These are phyloP conservation scores for Musa itinerans DNA, from an alignment of 176 grass and related monocot species.

Conservation along the genomic window DNA sequence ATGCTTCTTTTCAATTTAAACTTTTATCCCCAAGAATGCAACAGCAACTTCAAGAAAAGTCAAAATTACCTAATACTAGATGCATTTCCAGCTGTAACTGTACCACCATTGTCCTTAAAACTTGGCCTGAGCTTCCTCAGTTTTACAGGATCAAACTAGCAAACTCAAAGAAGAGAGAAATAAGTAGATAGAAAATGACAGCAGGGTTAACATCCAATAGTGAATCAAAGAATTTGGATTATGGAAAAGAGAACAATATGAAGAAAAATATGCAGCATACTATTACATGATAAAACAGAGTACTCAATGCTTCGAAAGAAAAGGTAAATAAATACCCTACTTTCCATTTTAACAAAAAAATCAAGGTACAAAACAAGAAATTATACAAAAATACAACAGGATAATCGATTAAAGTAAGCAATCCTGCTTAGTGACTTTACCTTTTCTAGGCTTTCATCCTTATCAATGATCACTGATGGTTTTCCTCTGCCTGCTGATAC, in stretches of 20 bases:
- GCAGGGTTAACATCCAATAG: not conserved
- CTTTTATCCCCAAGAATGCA: not conserved
- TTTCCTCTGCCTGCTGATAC: slow-evolving; percentile 86
- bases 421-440: slow-evolving; percentile 18
- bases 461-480: slow-evolving; percentile 49
- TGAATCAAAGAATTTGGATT: not conserved
- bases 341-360: not conserved
- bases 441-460: slow-evolving; percentile 83
- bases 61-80: slow-evolving; percentile 67
- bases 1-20: too few relatives aligned
- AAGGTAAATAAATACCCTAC: not conserved
- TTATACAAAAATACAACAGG: not conserved
- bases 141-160: slow-evolving; percentile 82
- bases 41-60: not conserved
- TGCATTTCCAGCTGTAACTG: slow-evolving; percentile 85
- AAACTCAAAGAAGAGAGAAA: slow-evolving; percentile 10
- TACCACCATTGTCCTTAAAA: slow-evolving; percentile 81
- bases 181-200: not conserved
- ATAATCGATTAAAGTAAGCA: not conserved
- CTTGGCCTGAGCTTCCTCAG: slow-evolving; percentile 86
- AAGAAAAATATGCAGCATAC: not conserved
- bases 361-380: not conserved
- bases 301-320: not conserved
- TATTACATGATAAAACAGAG: not conserved
- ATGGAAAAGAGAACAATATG: not conserved